Conservation (phyloP, 2,329 filamentous ascomycete species). For the Colletotrichum camelliae region DNA sequence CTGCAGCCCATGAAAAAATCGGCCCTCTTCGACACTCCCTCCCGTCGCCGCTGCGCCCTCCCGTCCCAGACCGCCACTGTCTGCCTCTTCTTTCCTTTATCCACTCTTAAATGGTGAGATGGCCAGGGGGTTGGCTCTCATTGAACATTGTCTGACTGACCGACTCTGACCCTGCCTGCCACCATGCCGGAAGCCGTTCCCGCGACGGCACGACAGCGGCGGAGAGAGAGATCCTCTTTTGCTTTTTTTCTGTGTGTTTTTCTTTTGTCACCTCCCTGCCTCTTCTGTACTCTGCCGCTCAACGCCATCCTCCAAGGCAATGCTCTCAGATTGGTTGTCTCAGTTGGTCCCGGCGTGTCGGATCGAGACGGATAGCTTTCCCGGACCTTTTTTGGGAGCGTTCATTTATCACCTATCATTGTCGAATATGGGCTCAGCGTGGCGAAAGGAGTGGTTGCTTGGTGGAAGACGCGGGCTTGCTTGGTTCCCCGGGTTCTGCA, state of each 20-base stretch:
- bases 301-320: neutral
- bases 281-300: neutral
- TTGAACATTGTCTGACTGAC: conserved; percentile 5
- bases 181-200: conserved; percentile 8
- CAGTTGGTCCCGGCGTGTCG: conserved; percentile 2
- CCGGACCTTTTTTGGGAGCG: neutral
- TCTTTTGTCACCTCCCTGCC: neutral
- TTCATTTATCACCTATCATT: neutral
- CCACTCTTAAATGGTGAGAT: neutral
- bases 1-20: neutral
- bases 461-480: neutral
- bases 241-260: neutral
- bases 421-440: neutral
- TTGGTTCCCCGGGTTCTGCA: neutral
- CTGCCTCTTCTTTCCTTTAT: conserved; percentile 14
- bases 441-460: neutral
- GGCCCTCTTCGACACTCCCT: neutral
- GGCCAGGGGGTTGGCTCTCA: neutral
- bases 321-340: neutral
- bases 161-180: neutral
- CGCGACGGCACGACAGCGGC: neutral
- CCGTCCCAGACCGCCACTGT: conserved; percentile 16
- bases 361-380: neutral
- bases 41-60: conserved; percentile 3
- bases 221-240: neutral